Conservation (phyloP, 331 rosid genomes). For the Telfairia occidentalis region DNA sequence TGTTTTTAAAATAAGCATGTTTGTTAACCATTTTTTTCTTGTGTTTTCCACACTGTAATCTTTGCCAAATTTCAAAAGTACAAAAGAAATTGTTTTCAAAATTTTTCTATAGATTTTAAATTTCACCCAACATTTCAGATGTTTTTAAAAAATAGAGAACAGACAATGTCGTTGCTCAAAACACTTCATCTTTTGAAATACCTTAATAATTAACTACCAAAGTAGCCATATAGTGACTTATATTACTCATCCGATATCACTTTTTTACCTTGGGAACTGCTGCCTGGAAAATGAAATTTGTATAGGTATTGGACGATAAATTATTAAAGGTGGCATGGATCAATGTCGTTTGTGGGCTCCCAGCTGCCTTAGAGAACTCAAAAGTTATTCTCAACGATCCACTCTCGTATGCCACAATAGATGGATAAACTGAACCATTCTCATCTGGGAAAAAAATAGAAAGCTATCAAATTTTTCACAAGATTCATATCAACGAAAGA, state of each 20-base stretch:
- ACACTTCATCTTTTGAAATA: background rate
- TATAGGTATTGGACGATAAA: slow-evolving; percentile 45
- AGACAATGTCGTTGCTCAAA: background rate
- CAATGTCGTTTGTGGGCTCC: slow-evolving; percentile 66
- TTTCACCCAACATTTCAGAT: background rate
- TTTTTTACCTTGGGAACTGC: slow-evolving; percentile 93
- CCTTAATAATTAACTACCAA: background rate
- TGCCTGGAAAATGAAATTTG: slow-evolving; percentile 93
- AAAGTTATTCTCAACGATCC: slow-evolving; percentile 63
- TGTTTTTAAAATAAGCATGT: background rate
- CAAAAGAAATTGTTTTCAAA: background rate
- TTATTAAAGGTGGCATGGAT: slow-evolving; percentile 66
- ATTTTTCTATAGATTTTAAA: background rate
- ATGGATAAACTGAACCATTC: slow-evolving; percentile 69
- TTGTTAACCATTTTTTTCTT: background rate
- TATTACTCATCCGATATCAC: slow-evolving; percentile 6
- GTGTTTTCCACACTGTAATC: background rate
- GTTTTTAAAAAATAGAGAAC: background rate
- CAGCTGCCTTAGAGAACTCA: slow-evolving; percentile 68
- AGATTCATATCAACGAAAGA: slow-evolving; percentile 13
- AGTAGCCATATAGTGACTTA: background rate
- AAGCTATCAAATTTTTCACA: slow-evolving; percentile 24
- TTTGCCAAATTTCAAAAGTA: background rate
- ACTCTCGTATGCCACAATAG: slow-evolving; percentile 79
- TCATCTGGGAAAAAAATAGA: slow-evolving; percentile 39